These are phyloP conservation scores for Blastocystis sp. DNA, from an alignment of 352 stramenopile genomes.

Conservation along the genomic window DNA sequence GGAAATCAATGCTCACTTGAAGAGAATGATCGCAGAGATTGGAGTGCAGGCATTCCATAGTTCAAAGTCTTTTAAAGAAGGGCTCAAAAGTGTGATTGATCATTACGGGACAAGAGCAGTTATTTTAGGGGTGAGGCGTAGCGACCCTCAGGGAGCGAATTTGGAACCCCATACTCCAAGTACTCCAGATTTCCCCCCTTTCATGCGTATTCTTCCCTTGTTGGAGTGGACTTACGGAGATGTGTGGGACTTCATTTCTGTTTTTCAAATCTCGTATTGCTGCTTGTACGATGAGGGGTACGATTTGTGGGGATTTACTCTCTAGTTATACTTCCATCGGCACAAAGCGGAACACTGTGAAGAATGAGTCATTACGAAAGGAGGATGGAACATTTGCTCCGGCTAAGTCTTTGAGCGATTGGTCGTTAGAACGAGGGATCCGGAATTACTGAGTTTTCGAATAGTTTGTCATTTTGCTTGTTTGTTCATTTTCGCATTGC, in stretches of 20 bases:
- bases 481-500: not conserved
- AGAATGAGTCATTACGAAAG: not conserved
- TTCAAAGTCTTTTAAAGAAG: constrained; percentile 33
- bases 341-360: constrained; percentile 38
- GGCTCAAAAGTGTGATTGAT: not conserved
- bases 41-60: not conserved
- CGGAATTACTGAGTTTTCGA: not conserved
- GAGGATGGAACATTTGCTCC: not conserved
- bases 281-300: constrained; percentile 34
- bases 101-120: not conserved
- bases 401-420: constrained; percentile 1
- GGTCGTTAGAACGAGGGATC: constrained; percentile 21
- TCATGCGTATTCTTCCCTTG: constrained; percentile 40
- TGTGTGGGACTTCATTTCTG: constrained; percentile 21
- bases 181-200: constrained; percentile 25
- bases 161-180: not conserved
- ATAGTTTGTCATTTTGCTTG: not conserved
- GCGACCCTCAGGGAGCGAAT: not conserved
- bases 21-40: not conserved
- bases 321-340: constrained; percentile 42
- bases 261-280: constrained; percentile 55
- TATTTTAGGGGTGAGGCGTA: constrained; percentile 6
- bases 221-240: constrained; percentile 54
- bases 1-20: constrained; percentile 29
- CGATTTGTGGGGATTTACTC: not conserved